phyloP scores from a whole-genome alignment of 495 filamentous ascomycete species.

The Aspergillus bertholletiae region DNA sequence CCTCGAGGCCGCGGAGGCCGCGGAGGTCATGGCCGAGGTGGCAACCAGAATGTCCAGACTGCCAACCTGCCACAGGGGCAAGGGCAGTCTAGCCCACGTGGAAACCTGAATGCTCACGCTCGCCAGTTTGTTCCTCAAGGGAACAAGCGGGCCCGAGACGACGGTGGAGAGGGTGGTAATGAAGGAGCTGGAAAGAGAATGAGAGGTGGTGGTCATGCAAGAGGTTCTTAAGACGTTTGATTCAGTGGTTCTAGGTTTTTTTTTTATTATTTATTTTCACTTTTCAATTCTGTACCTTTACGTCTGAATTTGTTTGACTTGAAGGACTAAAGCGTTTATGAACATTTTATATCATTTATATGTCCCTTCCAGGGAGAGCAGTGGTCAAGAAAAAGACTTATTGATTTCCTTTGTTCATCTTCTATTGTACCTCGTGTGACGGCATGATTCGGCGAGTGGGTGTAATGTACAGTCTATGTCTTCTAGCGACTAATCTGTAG shows the following conservation, averaged over 20 bases:
- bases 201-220: conserved; percentile 44
- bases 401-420: background rate
- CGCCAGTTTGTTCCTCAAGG: conserved; percentile 61
- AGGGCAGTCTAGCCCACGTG: conserved; percentile 32
- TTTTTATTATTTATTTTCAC: conserved; percentile 12
- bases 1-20: conserved; percentile 44
- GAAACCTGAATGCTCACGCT: conserved; percentile 48
- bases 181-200: conserved; percentile 50
- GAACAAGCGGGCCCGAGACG: conserved; percentile 63
- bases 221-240: conserved; percentile 25
- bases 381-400: background rate
- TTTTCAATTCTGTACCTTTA: background rate
- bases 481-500: background rate
- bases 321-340: background rate
- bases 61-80: conserved; percentile 22
- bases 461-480: background rate
- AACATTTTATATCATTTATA: background rate
- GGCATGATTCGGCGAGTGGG: background rate
- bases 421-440: too few species aligned
- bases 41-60: conserved; percentile 33
- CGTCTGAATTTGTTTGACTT: background rate
- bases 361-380: background rate
- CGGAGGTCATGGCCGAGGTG: conserved; percentile 46
- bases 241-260: too few species aligned
- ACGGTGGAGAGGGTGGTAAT: conserved; percentile 45